Evolutionary conservation across 2,329 filamentous ascomycete species (phyloP), one percentile per base, ranked within the genome.

Genomic region (Xylariaceae sp.): DNA sequence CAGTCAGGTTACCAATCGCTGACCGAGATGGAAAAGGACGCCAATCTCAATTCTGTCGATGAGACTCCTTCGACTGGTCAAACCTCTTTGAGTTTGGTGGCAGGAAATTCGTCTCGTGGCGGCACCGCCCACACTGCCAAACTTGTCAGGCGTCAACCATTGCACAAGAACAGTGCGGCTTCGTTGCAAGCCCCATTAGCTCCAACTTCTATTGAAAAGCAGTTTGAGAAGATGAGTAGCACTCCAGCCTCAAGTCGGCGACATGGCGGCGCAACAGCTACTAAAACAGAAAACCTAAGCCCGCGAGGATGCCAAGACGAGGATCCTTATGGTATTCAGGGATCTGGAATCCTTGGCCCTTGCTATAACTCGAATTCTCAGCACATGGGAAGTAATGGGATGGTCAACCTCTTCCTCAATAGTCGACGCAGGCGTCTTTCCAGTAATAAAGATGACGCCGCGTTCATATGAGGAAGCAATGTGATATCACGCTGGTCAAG

Each of bases 331-430:
- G 39, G 41, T 36, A 37, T 47, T 31, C 33, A 50, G 29, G 47
- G 43, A 16, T 33, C 45, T 9, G 48, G 47, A 37, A 19, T 52
- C 22, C 41, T 53, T 11, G 43, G 51, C 12, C 44, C 42, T 16
- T 37, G 41, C 3, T 44, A 44, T 16, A 44, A 36, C 8, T 4
- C 17, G 3, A 44, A 38, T 9, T n/a, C 59, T 0, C 66, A 69
- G 43, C 56, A 55, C 0, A 55, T 67, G 44, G 70, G 70, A 2
- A 73, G 73, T 50, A 69, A 69, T 55, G 63, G 64, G 32, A 77
- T 79, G 70, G 74, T 79, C 7, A 74, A 79, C 39, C 44, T 72
- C 37, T 78, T 79, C 52, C 59, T 79, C 19, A 76, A 64, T 44
- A 74, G 67, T 35, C 65, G 74, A 15, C 64, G 69, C 13, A 69